Evolutionary conservation across 2,329 filamentous ascomycete genomes (phyloP), one percentile per base, ranked within the genome.

Genomic region (Xylariaceae sp.): DNA sequence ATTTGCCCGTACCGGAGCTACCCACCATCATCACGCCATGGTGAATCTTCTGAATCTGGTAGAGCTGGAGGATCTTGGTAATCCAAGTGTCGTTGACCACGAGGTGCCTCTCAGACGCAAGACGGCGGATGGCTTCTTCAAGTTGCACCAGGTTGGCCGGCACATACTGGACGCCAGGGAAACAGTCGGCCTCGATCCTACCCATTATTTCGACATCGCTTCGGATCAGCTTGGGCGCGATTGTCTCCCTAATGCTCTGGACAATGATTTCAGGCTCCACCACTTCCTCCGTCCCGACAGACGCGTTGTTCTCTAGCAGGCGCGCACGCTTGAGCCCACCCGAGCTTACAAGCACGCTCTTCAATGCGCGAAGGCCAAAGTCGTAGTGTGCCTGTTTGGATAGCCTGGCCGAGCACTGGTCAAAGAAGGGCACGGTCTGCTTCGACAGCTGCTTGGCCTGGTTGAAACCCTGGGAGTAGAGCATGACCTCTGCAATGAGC

Each of bases 1-100:
- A 96, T 67, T 99, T 99, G 59, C 94, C 94, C 31, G 90, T 85
- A n/a, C 94, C 92, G 19, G 94, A 96, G 57, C 87, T 88, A 47
- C 92, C 92, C 8, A 99, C 92, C 92, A 98, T 97, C 94, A 99
- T 99, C 18, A 99, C 92, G 83, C 92, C 92, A 53, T 99, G 92
- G 57, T 99, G 92, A 42, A 98, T 88, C 50, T 83, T 85, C 63
- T 97, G 92, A 47, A 99, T 99, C 62, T 99, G 92, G 61, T 95
- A 97, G 2, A 98, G 76, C 62, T 99, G 92, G 7, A 98, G 73
- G 23, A 94, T 82, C 68, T 99, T 99, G 41, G 87, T 92, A 78
- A 97, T 88, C 94, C 94, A 99, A 32, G 83, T 81, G 39, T 97
- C 89, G 42, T 83, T 96, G 51, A 94, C 85, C 7, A 95, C 87